phyloP scores from a whole-genome alignment of 148 eudicot genomes.

The Rhododendron simsii region DNA sequence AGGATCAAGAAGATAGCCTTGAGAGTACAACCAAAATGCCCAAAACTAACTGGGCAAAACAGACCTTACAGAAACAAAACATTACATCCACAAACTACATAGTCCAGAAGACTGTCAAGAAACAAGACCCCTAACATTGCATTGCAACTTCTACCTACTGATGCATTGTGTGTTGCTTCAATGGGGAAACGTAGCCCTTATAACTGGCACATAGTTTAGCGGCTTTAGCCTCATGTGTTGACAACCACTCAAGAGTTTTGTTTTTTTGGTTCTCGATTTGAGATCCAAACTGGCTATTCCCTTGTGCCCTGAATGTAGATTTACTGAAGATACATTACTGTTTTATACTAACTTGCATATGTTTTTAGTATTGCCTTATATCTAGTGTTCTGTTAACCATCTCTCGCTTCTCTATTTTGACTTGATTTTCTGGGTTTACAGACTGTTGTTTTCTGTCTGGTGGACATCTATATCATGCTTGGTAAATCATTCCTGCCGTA shows the following conservation, averaged over 20 bases:
- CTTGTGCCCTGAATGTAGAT: background rate
- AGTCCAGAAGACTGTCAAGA: no score
- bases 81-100: no score
- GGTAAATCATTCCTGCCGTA: constrained; percentile 92
- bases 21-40: no score
- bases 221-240: background rate
- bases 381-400: constrained; percentile 4
- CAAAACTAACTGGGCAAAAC: no score
- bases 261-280: background rate
- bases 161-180: background rate
- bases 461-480: constrained; percentile 91
- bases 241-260: background rate
- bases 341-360: background rate
- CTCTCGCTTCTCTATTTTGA: constrained; percentile 16
- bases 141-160: background rate
- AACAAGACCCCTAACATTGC: no score
- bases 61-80: no score
- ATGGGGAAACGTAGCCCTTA: background rate
- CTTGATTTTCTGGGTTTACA: constrained; percentile 25
- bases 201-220: background rate
- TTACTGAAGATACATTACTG: background rate
- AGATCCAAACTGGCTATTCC: background rate
- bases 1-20: no score
- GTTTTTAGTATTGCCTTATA: background rate
- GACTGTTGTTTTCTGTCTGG: constrained; percentile 98